Conservation (phyloP, 306 rosid species). For the Coriaria nepalensis region DNA sequence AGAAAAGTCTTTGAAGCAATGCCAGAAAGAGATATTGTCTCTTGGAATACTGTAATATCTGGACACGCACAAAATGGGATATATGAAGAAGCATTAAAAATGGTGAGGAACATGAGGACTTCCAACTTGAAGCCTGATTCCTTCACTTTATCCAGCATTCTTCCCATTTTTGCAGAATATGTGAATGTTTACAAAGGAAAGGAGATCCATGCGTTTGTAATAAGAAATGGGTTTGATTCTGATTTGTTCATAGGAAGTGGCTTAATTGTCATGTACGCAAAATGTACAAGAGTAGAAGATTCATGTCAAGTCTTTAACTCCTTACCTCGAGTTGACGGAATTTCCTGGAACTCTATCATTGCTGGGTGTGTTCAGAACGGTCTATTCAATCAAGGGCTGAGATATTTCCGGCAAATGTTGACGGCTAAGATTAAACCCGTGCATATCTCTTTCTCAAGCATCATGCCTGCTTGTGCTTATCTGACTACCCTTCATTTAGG, state of each 20-base stretch:
- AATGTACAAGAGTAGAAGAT: slow-evolving; percentile 41
- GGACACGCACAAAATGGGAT: slow-evolving; percentile 61
- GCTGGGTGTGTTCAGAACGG: slow-evolving; percentile 89
- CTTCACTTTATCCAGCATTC: slow-evolving; percentile 68
- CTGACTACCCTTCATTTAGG: slow-evolving; percentile 67
- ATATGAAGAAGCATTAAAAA: slow-evolving; percentile 35
- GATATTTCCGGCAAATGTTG: slow-evolving; percentile 50
- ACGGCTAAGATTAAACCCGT: slow-evolving; percentile 38
- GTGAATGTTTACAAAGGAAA: slow-evolving; percentile 54
- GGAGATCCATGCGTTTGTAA: slow-evolving; percentile 65
- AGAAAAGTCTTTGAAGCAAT: slow-evolving; percentile 58
- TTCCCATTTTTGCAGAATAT: slow-evolving; percentile 61
- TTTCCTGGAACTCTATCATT: slow-evolving; percentile 75
- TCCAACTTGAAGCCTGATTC: slow-evolving; percentile 49
- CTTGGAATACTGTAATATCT: slow-evolving; percentile 76
- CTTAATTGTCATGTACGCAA: slow-evolving; percentile 82
- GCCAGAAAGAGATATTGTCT: slow-evolving; percentile 59
- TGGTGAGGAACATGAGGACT: slow-evolving; percentile 49
- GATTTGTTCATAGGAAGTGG: slow-evolving; percentile 71
- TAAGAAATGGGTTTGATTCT: slow-evolving; percentile 48
- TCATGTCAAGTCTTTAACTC: slow-evolving; percentile 34
- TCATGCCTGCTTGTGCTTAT: slow-evolving; percentile 81
- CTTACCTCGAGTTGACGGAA: slow-evolving; percentile 34
- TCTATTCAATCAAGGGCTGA: slow-evolving; percentile 45
- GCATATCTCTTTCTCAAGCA: slow-evolving; percentile 60